Conservation (phyloP, 257 asterid genomes). For the Ilex asprella region DNA sequence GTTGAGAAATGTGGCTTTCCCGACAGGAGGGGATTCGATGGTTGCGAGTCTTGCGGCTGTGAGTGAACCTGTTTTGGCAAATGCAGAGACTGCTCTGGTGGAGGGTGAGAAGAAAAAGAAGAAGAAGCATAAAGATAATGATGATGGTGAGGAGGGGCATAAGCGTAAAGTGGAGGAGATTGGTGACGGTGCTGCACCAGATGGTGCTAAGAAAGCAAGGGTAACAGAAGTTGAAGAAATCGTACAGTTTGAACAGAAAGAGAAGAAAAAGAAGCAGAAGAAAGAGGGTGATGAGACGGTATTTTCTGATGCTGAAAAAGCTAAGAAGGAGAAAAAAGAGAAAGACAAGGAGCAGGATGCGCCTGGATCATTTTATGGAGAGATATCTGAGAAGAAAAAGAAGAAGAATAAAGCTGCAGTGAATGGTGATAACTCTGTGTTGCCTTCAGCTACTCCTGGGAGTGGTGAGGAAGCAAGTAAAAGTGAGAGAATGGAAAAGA, state of each 20-base stretch:
- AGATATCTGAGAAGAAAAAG: constrained; percentile 7
- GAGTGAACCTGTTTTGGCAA: constrained; percentile 12
- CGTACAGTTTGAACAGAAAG: constrained; percentile 17
- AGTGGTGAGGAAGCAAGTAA: constrained; percentile 30
- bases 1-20: constrained; percentile 71
- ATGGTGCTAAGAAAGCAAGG: constrained; percentile 52
- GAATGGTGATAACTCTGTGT: constrained; percentile 34
- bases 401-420: constrained; percentile 32
- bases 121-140: constrained; percentile 34
- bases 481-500: constrained; percentile 58
- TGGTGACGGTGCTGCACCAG: constrained; percentile 41
- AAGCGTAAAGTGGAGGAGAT: constrained; percentile 62
- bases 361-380: constrained; percentile 2
- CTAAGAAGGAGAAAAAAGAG: constrained; percentile 61
- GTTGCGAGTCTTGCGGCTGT: constrained; percentile 73
- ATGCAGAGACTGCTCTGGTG: constrained; percentile 31
- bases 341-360: constrained; percentile 30
- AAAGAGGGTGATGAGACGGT: constrained; percentile 31
- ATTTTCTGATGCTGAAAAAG: constrained; percentile 47
- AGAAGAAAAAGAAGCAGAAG: constrained; percentile 52
- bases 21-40: constrained; percentile 63
- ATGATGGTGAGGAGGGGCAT: constrained; percentile 36
- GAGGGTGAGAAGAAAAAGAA: constrained; percentile 50
- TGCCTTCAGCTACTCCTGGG: constrained; percentile 10
- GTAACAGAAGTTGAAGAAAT: constrained; percentile 29